Conservation (phyloP, 331 rosid genomes). For the Cydonia oblonga region DNA sequence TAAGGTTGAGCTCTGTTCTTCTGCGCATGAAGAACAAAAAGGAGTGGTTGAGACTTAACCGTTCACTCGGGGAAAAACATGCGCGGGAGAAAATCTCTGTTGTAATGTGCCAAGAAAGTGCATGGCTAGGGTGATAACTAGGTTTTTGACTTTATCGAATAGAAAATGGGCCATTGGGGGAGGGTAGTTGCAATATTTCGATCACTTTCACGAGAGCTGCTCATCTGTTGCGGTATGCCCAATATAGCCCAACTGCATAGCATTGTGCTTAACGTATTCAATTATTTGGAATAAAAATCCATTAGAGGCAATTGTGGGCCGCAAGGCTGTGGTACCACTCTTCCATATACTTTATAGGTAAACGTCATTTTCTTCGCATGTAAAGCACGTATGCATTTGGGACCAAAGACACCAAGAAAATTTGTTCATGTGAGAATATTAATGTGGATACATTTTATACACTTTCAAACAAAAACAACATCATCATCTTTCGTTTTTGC, state of each 20-base stretch:
- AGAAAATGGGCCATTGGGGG: background rate
- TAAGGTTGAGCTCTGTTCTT: no score
- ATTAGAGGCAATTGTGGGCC: background rate
- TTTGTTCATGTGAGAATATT: background rate
- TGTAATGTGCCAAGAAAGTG: background rate
- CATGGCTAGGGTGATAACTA: background rate
- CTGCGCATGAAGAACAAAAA: no score
- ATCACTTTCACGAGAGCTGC: background rate
- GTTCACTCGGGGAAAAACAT: no score
- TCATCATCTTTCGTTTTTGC: background rate
- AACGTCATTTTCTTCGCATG: background rate
- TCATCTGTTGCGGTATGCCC: background rate
- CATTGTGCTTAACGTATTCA: background rate
- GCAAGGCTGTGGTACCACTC: background rate
- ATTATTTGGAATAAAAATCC: background rate
- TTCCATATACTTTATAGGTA: background rate
- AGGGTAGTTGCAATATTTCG: background rate
- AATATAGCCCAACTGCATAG: background rate
- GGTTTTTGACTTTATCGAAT: background rate
- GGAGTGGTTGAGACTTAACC: no score
- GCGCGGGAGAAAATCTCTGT: no score
- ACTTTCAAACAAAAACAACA: background rate
- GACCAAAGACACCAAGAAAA: background rate
- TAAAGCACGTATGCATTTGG: background rate
- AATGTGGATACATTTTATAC: background rate